Evolutionary conservation across 2,329 filamentous ascomycete species (phyloP).

Genomic region (Fusarium sp.): DNA sequence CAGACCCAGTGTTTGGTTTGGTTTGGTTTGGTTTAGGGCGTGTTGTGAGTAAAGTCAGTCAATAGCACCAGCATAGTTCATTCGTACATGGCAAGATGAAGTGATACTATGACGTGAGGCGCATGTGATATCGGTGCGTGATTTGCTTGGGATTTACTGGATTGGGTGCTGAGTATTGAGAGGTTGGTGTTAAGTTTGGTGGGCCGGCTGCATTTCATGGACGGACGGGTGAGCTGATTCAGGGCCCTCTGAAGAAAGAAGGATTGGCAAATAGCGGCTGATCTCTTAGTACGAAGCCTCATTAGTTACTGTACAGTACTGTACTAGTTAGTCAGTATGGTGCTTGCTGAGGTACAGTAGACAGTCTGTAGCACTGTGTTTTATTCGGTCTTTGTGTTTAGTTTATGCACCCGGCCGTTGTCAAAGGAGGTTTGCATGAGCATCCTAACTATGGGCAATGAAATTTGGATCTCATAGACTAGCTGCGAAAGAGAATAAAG

Average conservation of each 20-base stretch:
- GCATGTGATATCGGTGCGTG: conserved; percentile 41
- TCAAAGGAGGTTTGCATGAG: conserved; percentile 4
- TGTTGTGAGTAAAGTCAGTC: background rate
- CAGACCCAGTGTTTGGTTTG: background rate
- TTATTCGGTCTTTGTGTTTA: conserved; percentile 1
- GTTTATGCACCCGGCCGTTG: conserved; percentile 16
- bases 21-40: background rate
- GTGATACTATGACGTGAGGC: conserved; percentile 37
- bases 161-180: conserved; percentile 13
- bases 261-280: conserved; percentile 28
- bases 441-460: background rate
- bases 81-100: conserved; percentile 12
- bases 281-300: conserved; percentile 10
- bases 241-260: conserved; percentile 28
- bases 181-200: conserved; percentile 25
- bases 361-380: background rate
- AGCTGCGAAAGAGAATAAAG: background rate
- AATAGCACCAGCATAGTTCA: background rate
- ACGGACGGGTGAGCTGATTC: conserved; percentile 29
- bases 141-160: conserved; percentile 33
- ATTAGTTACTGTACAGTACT: too few species aligned
- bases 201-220: conserved; percentile 6
- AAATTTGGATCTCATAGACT: background rate
- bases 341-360: background rate
- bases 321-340: background rate